Evolutionary conservation across 2,329 filamentous ascomycete species (phyloP).

Genomic region (Pseudogymnoascus sp.): DNA sequence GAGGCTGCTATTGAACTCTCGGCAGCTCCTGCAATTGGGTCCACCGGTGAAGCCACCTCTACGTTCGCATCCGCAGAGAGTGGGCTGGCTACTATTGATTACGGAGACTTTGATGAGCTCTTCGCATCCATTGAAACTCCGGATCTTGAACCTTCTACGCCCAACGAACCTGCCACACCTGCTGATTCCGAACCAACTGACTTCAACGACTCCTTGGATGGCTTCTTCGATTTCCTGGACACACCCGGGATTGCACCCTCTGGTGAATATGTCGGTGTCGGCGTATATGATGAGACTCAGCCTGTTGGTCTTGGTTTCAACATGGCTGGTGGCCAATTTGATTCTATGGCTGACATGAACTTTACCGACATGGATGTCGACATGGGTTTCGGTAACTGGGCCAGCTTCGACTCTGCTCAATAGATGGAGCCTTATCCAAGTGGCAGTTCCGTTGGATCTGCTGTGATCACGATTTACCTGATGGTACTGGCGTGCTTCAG

Average conservation of each 20-base stretch:
- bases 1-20: neutral
- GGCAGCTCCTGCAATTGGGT: neutral
- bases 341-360: neutral
- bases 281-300: neutral
- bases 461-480: neutral
- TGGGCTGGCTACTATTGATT: neutral
- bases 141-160: neutral
- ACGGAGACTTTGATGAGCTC: neutral
- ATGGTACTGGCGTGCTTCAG: neutral
- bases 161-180: neutral
- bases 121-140: neutral
- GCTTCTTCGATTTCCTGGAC: neutral
- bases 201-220: neutral
- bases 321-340: neutral
- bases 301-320: neutral
- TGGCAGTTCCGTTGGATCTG: neutral
- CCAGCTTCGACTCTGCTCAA: neutral
- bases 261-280: neutral
- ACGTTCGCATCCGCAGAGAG: neutral
- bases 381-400: neutral
- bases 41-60: neutral
- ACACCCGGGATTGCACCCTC: neutral
- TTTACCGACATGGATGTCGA: neutral
- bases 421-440: neutral
- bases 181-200: neutral